Percentiles rank a stretch among this genome's conserved stretches.
These are phyloP conservation scores for Adansonia gregorii DNA, from an alignment of 441 rosid genomes.

Conservation along the genomic window DNA sequence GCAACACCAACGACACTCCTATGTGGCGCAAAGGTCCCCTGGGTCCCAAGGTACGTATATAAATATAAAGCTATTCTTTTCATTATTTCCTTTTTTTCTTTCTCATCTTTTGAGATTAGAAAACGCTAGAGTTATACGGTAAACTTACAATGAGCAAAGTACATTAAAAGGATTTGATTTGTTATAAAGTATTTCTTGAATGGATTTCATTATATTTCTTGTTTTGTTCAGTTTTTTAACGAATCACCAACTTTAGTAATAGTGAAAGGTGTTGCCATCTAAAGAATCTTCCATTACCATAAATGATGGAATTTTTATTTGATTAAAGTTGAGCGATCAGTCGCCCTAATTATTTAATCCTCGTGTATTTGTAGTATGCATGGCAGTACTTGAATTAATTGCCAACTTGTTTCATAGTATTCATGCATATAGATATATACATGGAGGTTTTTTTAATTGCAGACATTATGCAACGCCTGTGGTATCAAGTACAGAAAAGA, in stretches of 20 bases:
- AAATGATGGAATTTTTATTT: not conserved
- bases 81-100: not conserved
- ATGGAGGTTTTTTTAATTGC: not conserved
- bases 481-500: conserved; percentile 49
- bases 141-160: not conserved
- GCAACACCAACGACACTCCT: conserved; percentile 45
- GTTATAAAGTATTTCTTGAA: not conserved
- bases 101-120: not conserved
- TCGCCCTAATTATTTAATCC: not conserved
- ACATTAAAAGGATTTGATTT: not conserved
- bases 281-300: not conserved
- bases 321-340: not conserved
- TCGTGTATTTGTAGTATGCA: not conserved
- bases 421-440: not conserved
- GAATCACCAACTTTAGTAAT: not conserved
- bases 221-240: not conserved
- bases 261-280: not conserved
- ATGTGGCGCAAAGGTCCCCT: conserved; percentile 58
- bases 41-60: conserved; percentile 44
- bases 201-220: not conserved
- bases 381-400: not conserved
- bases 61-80: no score
- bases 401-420: not conserved
- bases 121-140: not conserved
- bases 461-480: conserved; percentile 54